Base-by-base conservation (phyloP, 73 alveolate species). In the Uronychia setigera region DNA sequence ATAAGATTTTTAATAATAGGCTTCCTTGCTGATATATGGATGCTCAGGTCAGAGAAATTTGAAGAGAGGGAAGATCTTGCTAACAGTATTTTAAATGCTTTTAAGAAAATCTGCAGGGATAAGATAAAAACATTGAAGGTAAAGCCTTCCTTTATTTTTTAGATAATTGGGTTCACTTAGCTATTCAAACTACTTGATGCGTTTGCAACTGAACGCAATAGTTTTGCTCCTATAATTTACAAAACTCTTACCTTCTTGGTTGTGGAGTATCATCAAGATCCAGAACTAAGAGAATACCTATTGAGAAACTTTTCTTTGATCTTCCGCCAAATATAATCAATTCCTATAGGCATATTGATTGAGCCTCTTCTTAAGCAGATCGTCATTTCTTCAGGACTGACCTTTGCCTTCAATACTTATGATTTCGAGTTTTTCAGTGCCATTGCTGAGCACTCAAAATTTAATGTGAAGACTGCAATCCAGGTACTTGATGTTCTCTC, bases 321-420 rank as follows among this genome's bases (percentile, higher is more conserved):
- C 79, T 94, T 96, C 77, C 76, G 87, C 78, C 79, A 91, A 82
- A 87, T 92, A 58, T 85, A 92, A 83, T 86, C 98, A 31, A 96
- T 96, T 27, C 99, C 99, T 26, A 96, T 95, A 1, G 98, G 95
- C 59, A 96, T 96, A 11, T 79, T 96, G 81, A 88, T 96, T 25
- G 99, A 96, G 80, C 99, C 99, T 9, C 93, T 93, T 76, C 91
- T 94, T 0, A 94, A 95, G 76, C 93, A 94, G 85, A 94, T 96
- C 0, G 94, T 87, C 87, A 90, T 94, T 31, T 46, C 83, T 26
- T 58, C 74, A 26, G 33, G 35, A 59, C 80, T 84, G 11, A 60
- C 35, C 26, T 32, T 59, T n/a, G 33, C 81, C 29, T 93, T 95
- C 35, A 96, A 96, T 82, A 81, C 94, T 59, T 92, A 89, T 82